Conservation (phyloP, 2,329 filamentous ascomycete genomes). For the Apiospora arundinis region DNA sequence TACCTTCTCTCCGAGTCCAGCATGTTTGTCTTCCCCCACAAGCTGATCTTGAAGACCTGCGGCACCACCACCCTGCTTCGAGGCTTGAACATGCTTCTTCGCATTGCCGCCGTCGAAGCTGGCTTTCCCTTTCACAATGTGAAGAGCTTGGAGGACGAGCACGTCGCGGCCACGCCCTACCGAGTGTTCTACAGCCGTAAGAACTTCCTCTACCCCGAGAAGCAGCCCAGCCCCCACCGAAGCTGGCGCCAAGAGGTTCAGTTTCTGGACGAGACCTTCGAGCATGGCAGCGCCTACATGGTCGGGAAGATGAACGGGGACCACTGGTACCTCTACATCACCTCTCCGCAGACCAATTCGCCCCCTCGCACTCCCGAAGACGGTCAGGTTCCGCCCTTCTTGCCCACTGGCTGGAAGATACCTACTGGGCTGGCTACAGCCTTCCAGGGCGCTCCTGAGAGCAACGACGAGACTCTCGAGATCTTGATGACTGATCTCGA, state of each 20-base stretch:
- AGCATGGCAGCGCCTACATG: conserved; percentile 96
- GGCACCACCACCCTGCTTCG: conserved; percentile 93
- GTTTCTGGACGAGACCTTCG: conserved; percentile 89
- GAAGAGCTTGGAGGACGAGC: conserved; percentile 68
- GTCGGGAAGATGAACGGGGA: conserved; percentile 99
- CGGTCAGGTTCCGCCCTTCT: conserved; percentile 46
- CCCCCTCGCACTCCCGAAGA: conserved; percentile 78
- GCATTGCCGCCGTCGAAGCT: conserved; percentile 85
- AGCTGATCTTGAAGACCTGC: conserved; percentile 97
- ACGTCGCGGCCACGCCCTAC: conserved; percentile 84
- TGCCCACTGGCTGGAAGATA: conserved; percentile 60
- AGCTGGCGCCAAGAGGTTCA: conserved; percentile 98
- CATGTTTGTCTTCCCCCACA: conserved; percentile 99
- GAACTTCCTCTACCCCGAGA: conserved; percentile 95
- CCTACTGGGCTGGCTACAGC: conserved; percentile 53
- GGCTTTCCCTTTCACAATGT: conserved; percentile 87
- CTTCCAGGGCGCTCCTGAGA: conserved; percentile 47
- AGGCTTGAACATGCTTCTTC: conserved; percentile 87
- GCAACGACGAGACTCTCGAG: conserved; percentile 77
- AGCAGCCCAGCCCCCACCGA: conserved; percentile 90
- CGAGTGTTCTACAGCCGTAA: conserved; percentile 99
- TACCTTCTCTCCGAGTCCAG: conserved; percentile 98
- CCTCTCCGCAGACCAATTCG: conserved; percentile 77
- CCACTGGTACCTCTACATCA: conserved; percentile 98
- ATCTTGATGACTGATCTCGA: conserved; percentile 77